Evolutionary conservation across 73 alveolate genomes (phyloP), one percentile per base, ranked within the genome.

Genomic region (Paramecium sexaurelia): DNA sequence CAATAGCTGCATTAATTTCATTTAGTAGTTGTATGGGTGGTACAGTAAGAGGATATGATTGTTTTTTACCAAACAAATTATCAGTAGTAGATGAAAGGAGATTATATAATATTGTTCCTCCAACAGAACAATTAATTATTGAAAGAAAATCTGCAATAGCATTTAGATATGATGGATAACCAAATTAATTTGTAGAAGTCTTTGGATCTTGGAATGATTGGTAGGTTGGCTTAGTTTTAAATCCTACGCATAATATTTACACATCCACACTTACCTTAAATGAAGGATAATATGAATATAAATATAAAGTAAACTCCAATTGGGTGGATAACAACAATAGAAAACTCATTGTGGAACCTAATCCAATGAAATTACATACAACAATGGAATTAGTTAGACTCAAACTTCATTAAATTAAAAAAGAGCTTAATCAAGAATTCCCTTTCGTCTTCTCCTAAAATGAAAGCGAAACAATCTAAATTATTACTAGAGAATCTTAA

Each of bases 41-140:
- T 1, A 87, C 99, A 41, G 96, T 99, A 8, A 87, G 99, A 89
- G 99, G 99, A 15, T 97, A 92, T 92, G 99, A 98, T 84, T 93
- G 91, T 55, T 69, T 96, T 47, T 83, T 96, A 11, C 99, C 99
- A 11, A 67, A 92, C 56, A 96, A 96, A 55, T 95, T 97, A 9
- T 88, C 96, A 75, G 99, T 97, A 6, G 99, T 97, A 3, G 93
- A 90, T 40, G 99, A 98, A 69, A 92, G 95, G 92, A 96, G 99
- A 93, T 56, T 57, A 39, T 98, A 98, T 91, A n/a, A 55, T 22
- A 10, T 41, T 29, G 9, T 22, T 37, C 7, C 13, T 11, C 90
- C 90, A 0, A 11, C 19, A 7, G 75, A 78, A 17, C 6, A 40
- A n/a, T 3, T 41, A 3, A 10, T 8, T 15, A 17, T 29, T 19